Evolutionary conservation across 2,329 filamentous ascomycete genomes (phyloP), one percentile per base, ranked within the genome.

Genomic region (Aschersonia sp.): DNA sequence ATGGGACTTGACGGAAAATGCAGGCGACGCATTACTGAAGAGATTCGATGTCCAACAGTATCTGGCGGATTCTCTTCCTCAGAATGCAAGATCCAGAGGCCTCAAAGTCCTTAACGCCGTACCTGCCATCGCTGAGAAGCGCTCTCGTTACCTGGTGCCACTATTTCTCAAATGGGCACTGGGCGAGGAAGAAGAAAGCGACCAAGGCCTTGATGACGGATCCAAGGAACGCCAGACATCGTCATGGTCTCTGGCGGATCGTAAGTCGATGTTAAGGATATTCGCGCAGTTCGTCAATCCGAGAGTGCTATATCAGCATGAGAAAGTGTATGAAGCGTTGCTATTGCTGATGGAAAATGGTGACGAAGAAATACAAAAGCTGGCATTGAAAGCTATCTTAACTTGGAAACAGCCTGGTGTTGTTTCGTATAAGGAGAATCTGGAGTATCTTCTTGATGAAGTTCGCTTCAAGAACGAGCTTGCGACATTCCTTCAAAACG

Each of bases 381-480:
- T 83, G 44, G 82, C 89, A 0, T 72, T 98, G 38, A 89, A 89
- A 61, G 85, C 84, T 6, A 77, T 98, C 5, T 72, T 96, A 47
- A 79, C 88, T 0, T 98, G 92, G 91, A 97, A 95, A 62, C 78
- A 85, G 50, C 74, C 82, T 2, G 80, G 75, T 6, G 72, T 98
- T 45, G 75, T 75, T 51, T 74, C 81, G 1, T 95, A 97, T 59
- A 80, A 89, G 56, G 89, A 96, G 55, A 87, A 89, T 55, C 66
- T 98, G 30, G 75, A 88, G 52, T 89, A 88, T 56, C 72, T 98
- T 2, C 75, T 97, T 6, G 92, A 98, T 54, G 92, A 97, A 52
- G 82, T 85, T 30, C 78, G 86, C 45, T 95, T 97, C 66, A 87
- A 89, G 59, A 92, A 97, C 58, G 91, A 97, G 61, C 74, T 98